Percentiles rank a stretch among this genome's conserved stretches.
phyloP scores from a whole-genome alignment of 1,139 yeast genomes.

The Casaregolazyma suthepensis region DNA sequence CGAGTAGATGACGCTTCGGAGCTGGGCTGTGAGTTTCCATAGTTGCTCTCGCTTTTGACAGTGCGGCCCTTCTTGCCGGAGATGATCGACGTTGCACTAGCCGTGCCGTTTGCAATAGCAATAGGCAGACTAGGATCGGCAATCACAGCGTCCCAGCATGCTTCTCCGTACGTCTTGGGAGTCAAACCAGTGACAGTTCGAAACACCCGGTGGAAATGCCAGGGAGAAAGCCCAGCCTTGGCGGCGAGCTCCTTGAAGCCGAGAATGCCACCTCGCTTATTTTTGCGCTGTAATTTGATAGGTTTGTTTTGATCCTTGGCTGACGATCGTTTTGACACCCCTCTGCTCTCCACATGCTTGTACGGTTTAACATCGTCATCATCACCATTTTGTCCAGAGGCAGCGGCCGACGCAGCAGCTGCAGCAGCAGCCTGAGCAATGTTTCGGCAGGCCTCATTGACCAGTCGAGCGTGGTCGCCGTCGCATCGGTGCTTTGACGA shows the following conservation, averaged over 20 bases:
- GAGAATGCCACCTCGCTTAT: constrained; percentile 79
- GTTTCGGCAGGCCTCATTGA: constrained; percentile 77
- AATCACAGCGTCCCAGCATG: constrained; percentile 66
- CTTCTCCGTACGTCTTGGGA: constrained; percentile 84
- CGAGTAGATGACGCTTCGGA: neutral
- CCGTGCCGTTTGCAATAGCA: constrained; percentile 10
- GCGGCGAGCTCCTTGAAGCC: constrained; percentile 88
- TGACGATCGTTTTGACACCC: neutral
- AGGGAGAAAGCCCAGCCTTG: constrained; percentile 77
- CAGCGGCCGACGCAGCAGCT: constrained; percentile 33
- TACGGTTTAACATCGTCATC: constrained; percentile 16
- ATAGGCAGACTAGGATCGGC: constrained; percentile 16
- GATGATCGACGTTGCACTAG: constrained; percentile 3
- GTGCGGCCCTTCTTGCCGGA: neutral
- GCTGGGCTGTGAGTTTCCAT: neutral
- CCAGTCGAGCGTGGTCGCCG: constrained; percentile 60
- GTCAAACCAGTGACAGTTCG: constrained; percentile 80
- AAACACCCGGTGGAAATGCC: constrained; percentile 91
- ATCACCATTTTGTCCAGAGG: constrained; percentile 21
- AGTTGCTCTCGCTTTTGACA: neutral
- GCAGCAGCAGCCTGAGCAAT: constrained; percentile 71
- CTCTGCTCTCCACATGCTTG: neutral
- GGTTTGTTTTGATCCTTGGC: constrained; percentile 11
- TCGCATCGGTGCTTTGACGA: constrained; percentile 14
- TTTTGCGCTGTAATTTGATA: constrained; percentile 37